phyloP scores from a whole-genome alignment of 2,329 filamentous ascomycete genomes.

The Hymenoscyphus albidus region DNA sequence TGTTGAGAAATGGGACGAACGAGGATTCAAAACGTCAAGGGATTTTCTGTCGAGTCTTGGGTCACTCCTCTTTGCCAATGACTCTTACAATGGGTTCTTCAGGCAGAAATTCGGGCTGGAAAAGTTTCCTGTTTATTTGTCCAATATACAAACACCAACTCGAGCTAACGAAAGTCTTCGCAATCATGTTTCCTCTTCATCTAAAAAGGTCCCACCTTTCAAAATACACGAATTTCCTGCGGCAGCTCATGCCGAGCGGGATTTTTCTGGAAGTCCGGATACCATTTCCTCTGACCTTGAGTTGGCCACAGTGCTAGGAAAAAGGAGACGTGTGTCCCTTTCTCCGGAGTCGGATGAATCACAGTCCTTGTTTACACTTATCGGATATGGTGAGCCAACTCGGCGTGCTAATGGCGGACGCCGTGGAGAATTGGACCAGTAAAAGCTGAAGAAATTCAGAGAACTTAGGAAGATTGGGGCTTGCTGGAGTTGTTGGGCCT shows the following conservation, averaged over 20 bases:
- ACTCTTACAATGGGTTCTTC: constrained; percentile 25
- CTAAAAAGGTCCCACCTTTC: not conserved
- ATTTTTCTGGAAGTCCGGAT: not conserved
- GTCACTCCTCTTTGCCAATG: constrained; percentile 14
- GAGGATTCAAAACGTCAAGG: constrained; percentile 21
- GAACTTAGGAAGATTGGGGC: constrained; percentile 24
- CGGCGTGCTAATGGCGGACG: constrained; percentile 14
- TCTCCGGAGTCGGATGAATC: not conserved
- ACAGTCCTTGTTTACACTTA: constrained; percentile 14
- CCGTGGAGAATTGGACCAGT: constrained; percentile 19
- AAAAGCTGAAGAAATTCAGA: constrained; percentile 19
- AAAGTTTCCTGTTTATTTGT: constrained; percentile 8
- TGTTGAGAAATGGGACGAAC: constrained; percentile 15
- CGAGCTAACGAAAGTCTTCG: not conserved
- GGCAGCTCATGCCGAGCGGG: not conserved
- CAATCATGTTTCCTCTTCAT: not conserved
- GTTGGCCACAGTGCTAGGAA: no score
- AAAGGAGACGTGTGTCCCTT: no score
- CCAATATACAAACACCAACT: not conserved
- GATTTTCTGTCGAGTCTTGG: constrained; percentile 25
- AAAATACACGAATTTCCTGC: not conserved
- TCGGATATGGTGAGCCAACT: constrained; percentile 4
- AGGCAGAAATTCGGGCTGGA: constrained; percentile 20
- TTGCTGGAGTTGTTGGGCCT: constrained; percentile 28
- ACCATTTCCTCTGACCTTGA: constrained; percentile 4